phyloP scores from a whole-genome alignment of 768 basidiomycete genomes.

The Rhizopogon vinicolor region DNA sequence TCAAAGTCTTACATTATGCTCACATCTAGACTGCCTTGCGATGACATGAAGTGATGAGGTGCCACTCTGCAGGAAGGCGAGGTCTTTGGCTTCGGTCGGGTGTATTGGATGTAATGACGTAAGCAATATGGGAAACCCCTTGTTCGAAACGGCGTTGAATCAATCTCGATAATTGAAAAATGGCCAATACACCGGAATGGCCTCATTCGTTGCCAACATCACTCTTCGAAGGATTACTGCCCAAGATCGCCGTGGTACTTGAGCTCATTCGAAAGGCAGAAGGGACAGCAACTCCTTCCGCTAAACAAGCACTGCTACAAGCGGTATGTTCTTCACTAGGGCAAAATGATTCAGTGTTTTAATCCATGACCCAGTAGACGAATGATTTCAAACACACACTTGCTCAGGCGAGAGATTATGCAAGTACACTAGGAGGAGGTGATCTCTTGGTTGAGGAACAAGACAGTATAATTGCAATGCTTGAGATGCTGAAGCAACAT shows the following conservation, averaged over 20 bases:
- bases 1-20: conserved; percentile 8
- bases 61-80: background rate
- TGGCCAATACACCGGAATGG: background rate
- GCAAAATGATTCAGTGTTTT: background rate
- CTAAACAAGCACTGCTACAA: conserved; percentile 63
- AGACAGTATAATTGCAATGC: conserved; percentile 64
- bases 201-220: conserved; percentile 31
- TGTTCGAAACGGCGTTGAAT: background rate
- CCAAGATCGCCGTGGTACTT: conserved; percentile 56
- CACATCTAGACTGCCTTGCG: conserved; percentile 45
- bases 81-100: too few species aligned
- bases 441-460: conserved; percentile 68
- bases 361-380: conserved; percentile 39
- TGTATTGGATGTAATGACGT: background rate
- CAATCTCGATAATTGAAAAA: background rate
- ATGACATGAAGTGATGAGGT: conserved; percentile 31
- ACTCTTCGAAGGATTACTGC: conserved; percentile 53
- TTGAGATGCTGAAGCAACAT: conserved; percentile 56
- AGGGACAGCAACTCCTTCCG: conserved; percentile 48
- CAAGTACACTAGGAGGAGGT: conserved; percentile 60
- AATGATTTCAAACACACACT: conserved; percentile 64
- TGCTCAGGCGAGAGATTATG: conserved; percentile 54
- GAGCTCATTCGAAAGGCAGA: conserved; percentile 56
- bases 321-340: conserved; percentile 41
- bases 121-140: background rate